Evolutionary conservation across 164 flowering plant genomes (phyloP).

Genomic region (Brasenia schreberi): DNA sequence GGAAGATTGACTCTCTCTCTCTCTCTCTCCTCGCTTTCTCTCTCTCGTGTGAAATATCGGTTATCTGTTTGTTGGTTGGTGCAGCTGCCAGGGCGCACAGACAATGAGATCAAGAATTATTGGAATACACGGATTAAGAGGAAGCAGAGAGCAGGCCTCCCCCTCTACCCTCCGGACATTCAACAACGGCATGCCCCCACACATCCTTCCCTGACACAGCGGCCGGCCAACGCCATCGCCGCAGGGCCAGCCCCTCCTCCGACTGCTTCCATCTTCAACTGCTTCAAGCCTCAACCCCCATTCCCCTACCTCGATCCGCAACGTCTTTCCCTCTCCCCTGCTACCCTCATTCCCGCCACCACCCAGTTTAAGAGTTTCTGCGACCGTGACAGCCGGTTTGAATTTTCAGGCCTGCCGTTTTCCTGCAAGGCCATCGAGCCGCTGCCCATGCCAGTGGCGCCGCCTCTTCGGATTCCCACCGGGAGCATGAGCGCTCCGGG

Average conservation of each 20-base stretch:
- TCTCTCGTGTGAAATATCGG: background rate
- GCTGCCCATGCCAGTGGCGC: background rate
- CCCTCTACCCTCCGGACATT: slow-evolving; percentile 26
- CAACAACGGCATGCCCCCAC: slow-evolving; percentile 4
- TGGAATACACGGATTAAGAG: slow-evolving; percentile 50
- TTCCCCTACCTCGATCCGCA: background rate
- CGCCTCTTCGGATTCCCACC: background rate
- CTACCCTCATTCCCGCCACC: background rate
- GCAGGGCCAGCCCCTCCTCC: slow-evolving; percentile 3
- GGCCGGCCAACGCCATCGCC: slow-evolving; percentile 1
- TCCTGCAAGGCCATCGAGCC: background rate
- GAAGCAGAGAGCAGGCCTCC: slow-evolving; percentile 25
- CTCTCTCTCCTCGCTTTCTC: background rate
- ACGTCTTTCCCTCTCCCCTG: slow-evolving; percentile 1
- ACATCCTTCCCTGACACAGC: slow-evolving; percentile 1
- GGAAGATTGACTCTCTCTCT: background rate
- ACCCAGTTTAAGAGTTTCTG: background rate
- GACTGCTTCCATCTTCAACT: slow-evolving; percentile 7
- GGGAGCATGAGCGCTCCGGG: background rate
- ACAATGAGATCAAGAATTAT: slow-evolving; percentile 45
- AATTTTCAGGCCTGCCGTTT: background rate
- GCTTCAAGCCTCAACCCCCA: slow-evolving; percentile 1
- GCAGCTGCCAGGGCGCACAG: slow-evolving; percentile 48
- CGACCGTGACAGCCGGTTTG: background rate
- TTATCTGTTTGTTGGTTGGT: background rate